Evolutionary conservation across 805 yeast genomes (phyloP), one percentile per base, ranked within the genome.

Genomic region (Candida hungchunana): DNA sequence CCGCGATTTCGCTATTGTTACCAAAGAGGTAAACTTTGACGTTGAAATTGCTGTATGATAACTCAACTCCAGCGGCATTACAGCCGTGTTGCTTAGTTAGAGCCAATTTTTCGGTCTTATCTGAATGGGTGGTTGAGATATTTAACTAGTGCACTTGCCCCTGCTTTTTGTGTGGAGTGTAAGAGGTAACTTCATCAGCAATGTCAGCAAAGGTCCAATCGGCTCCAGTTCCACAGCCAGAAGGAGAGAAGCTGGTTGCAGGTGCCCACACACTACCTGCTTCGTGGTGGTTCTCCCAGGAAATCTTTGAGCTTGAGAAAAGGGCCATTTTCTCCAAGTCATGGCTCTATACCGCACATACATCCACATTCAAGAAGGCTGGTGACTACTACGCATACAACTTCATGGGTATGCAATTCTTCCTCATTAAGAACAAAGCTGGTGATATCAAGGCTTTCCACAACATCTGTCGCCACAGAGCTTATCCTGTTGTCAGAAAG

Each of bases 391-490:
- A 46, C 47, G 60, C 73, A 8, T 76, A 62, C 52, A 64, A 66
- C 29, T 59, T 75, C 29, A 59, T 71, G 31, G 82, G 81, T 0
- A 62, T 74, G 52, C 71, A 67, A 48, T 76, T 73, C 48, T 76
- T 76, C 55, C 47, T 76, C 26, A 75, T 76, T 55, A 71, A 69
- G 56, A 68, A 71, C 37, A 74, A 71, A 42, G 47, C 57, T n/a
- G 76, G 78, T 18, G 58, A 65, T 21, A 60, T 75, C 50, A 73
- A 72, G 53, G 81, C 79, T 12, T 76, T 76, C 62, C 82, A 76
- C 55, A 76, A 76, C 48, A 73, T 76, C 24, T 76, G 82, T 50
- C 77, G 82, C 48, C 82, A 76, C 58, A 64, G 82, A 52, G 82
- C 81, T 6, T 76, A 68, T 47, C 82, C 82, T 1, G 77, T 76